Conservation (phyloP, 2,329 filamentous ascomycete species). For the Podosphaera leucotricha region DNA sequence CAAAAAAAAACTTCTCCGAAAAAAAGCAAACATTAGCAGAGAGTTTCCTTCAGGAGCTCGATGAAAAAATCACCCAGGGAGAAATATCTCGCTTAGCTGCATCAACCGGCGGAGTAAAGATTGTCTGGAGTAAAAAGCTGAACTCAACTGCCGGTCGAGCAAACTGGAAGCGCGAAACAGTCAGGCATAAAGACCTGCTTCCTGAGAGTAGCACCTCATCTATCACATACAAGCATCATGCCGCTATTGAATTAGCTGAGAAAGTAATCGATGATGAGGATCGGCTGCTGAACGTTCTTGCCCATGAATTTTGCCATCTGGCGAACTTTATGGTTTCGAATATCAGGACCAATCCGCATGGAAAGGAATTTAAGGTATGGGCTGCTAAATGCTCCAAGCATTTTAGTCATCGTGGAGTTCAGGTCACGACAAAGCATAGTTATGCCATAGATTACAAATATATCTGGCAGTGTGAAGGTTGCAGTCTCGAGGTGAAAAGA, state of each 20-base stretch:
- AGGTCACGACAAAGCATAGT: slow-evolving; percentile 71
- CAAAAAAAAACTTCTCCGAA: slow-evolving; percentile 36
- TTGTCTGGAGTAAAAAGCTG: slow-evolving; percentile 56
- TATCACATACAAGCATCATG: slow-evolving; percentile 29
- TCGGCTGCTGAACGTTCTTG: slow-evolving; percentile 69
- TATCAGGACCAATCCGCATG: slow-evolving; percentile 56
- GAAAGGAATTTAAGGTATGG: slow-evolving; percentile 64
- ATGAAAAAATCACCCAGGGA: slow-evolving; percentile 35
- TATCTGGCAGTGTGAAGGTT: slow-evolving; percentile 54
- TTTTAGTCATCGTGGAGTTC: slow-evolving; percentile 38
- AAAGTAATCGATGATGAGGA: slow-evolving; percentile 64
- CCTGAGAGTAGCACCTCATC: slow-evolving; percentile 1
- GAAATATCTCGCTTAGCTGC: slow-evolving; percentile 32
- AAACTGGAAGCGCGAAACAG: slow-evolving; percentile 41
- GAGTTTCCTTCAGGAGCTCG: slow-evolving; percentile 44
- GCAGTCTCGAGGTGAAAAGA: slow-evolving; percentile 50
- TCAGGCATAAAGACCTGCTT: slow-evolving; percentile 15
- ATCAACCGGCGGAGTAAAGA: slow-evolving; percentile 43
- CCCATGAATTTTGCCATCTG: slow-evolving; percentile 90
- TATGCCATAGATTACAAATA: slow-evolving; percentile 90
- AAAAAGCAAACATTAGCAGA: slow-evolving; percentile 38
- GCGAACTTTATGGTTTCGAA: slow-evolving; percentile 74
- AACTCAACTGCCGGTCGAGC: slow-evolving; percentile 59
- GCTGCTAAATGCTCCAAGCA: slow-evolving; percentile 27
- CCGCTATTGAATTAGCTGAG: slow-evolving; percentile 66